Conservation (phyloP, 2,329 filamentous ascomycete species). For the Colletotrichum sp. region DNA sequence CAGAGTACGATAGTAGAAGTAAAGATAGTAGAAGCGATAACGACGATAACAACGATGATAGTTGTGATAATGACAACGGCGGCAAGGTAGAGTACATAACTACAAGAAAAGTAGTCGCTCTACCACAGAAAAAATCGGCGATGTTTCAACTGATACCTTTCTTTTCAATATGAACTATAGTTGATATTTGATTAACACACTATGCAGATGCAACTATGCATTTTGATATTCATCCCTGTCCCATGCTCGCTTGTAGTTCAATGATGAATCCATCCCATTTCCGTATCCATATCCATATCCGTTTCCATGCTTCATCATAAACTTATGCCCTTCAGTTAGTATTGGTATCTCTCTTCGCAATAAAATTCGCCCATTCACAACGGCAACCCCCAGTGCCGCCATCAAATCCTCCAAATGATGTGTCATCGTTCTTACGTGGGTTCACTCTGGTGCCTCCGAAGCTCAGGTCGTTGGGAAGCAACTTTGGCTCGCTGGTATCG, state of each 20-base stretch:
- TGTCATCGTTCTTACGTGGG: constrained; percentile 45
- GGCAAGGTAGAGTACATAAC: background rate
- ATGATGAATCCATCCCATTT: background rate
- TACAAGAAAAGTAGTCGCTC: background rate
- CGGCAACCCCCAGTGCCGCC: constrained; percentile 67
- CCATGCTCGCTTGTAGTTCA: background rate
- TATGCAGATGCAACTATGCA: background rate
- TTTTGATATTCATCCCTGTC: background rate
- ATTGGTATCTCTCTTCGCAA: constrained; percentile 22
- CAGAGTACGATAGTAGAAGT: background rate
- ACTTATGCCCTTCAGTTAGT: background rate
- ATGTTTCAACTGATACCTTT: background rate
- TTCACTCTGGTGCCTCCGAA: constrained; percentile 61
- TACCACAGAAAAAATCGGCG: background rate
- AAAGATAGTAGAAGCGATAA: background rate
- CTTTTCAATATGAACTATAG: background rate
- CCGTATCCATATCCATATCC: background rate
- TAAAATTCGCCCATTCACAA: constrained; percentile 66
- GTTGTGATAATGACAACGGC: no score
- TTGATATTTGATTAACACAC: background rate
- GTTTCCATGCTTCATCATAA: background rate
- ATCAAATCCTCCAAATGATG: constrained; percentile 63
- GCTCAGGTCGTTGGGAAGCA: constrained; percentile 54
- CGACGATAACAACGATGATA: background rate
- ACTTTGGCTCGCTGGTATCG: constrained; percentile 43